Evolutionary conservation across 371 early-diverging fungal genomes (phyloP), one percentile per base, ranked within the genome.

Genomic region (Haplosporangium sp.): DNA sequence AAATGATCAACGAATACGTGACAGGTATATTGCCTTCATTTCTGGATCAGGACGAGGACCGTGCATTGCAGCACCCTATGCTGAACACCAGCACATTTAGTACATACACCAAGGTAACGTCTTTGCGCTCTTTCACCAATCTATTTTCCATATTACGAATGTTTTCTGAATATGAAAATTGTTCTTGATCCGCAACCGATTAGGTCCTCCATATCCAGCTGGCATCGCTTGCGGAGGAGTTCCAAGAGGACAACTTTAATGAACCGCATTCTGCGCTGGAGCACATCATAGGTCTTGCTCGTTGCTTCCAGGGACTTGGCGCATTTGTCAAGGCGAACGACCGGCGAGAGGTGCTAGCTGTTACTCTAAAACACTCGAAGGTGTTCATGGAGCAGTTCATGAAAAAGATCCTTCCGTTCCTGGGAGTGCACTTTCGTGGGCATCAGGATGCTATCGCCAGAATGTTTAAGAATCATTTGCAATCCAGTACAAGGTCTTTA

Each of bases 341-440:
- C 21, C 82, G 88, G 21, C 83, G 83, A 0, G 62, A 73, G 6
- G 67, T 89, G 7, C 76, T 89, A 59, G 83, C 84, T 29, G 80
- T 86, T 6, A 75, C 89, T 0, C 67, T 94, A 42, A 86, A 84
- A 59, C 84, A 86, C 29, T 86, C 92, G 4, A 83, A 87, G 18
- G 21, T 74, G 0, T 90, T 90, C 65, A 85, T 92, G 53, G 92
- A 93, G 13, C 85, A 86, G 40, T 91, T 93, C 46, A 84, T 85
- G 20, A 92, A 87, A 55, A 69, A 83, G 16, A 82, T 89, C 2
- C 74, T 95, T 40, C 93, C 93, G 6, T 87, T 83, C n/a, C 81
- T 95, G 16, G 91, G 91, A 41, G 58, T 73, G 0, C 81, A 87
- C 40, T 91, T 93, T 62, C 84, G 86, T 18, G 59, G 73, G 0